phyloP scores from a whole-genome alignment of 1,139 yeast species.

The Debaryomycetaceae sp. region DNA sequence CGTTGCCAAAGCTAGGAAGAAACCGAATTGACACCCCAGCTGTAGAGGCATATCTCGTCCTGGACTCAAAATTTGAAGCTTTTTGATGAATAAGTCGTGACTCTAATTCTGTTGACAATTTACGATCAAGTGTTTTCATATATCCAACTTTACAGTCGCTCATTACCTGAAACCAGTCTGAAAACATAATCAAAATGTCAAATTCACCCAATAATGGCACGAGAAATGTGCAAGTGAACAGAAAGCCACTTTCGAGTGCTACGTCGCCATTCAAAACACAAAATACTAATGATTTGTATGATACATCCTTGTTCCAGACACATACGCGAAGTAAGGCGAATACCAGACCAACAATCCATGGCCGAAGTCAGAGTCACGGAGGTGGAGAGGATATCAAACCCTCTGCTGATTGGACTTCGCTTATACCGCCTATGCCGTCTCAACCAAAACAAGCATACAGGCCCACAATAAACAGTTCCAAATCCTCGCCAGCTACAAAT shows the following conservation, averaged over 20 bases:
- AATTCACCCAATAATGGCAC: slow-evolving; percentile 1
- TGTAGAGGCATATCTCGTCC: neutral
- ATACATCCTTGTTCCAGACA: slow-evolving; percentile 1
- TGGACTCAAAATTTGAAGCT: neutral
- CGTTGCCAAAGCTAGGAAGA: too few relatives aligned
- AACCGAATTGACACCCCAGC: too few relatives aligned
- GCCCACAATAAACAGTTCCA: slow-evolving; percentile 1
- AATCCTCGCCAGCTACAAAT: neutral
- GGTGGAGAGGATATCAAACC: neutral
- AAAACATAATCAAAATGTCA: neutral
- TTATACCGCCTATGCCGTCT: slow-evolving; percentile 15
- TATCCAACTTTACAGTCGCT: neutral
- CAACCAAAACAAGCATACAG: neutral
- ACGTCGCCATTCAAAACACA: slow-evolving; percentile 7
- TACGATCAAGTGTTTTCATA: neutral
- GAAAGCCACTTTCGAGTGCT: slow-evolving; percentile 4
- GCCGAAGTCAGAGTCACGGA: slow-evolving; percentile 11
- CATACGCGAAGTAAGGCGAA: slow-evolving; percentile 1
- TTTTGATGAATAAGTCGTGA: neutral
- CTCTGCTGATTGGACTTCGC: slow-evolving; percentile 11
- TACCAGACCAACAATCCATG: neutral
- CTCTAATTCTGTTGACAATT: neutral
- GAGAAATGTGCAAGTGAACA: slow-evolving; percentile 6
- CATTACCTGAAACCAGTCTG: neutral
- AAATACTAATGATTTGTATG: slow-evolving; percentile 3